These are phyloP conservation scores for Eragrostis tef DNA, from an alignment of 202 grass and related monocot species.

Conservation along the genomic window DNA sequence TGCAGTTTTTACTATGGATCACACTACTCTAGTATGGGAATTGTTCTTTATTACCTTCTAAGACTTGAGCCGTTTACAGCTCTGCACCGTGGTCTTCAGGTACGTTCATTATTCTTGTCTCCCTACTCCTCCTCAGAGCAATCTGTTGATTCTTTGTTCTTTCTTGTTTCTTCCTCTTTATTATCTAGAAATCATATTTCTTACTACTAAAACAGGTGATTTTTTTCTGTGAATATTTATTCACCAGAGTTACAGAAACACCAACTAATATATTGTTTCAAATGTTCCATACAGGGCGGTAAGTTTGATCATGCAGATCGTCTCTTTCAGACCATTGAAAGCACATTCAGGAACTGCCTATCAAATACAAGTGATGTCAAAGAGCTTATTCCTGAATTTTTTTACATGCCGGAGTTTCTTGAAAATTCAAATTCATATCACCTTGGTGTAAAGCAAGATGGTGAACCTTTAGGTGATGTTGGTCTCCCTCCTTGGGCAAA, in stretches of 20 bases:
- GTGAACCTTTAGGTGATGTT: slow-evolving; percentile 90
- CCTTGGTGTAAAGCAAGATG: slow-evolving; percentile 95
- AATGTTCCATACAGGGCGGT: slow-evolving; percentile 75
- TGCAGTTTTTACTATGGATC: slow-evolving; percentile 99
- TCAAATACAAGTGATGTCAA: slow-evolving; percentile 99
- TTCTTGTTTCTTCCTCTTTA: slow-evolving; percentile 32
- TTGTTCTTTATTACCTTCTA: slow-evolving; percentile 95
- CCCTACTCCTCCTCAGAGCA: slow-evolving; percentile 2
- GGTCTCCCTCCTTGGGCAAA: slow-evolving; percentile 96
- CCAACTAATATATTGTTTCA: slow-evolving; percentile 34
- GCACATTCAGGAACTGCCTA: slow-evolving; percentile 85
- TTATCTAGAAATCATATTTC: slow-evolving; percentile 29
- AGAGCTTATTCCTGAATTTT: slow-evolving; percentile 97
- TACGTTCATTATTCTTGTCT: slow-evolving; percentile 42
- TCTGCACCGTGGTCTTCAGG: slow-evolving; percentile 91
- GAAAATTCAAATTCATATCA: slow-evolving; percentile 91
- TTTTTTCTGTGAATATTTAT: not conserved
- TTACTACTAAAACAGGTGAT: not conserved
- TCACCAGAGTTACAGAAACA: not conserved
- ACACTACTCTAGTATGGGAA: slow-evolving; percentile 99
- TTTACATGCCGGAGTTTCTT: slow-evolving; percentile 98
- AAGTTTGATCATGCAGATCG: slow-evolving; percentile 99
- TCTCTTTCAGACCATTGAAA: slow-evolving; percentile 93
- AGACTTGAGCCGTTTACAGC: slow-evolving; percentile 96
- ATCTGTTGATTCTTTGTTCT: slow-evolving; percentile 14